Evolutionary conservation across 106 monocot genomes (phyloP).

Genomic region (Dioscorea alata): DNA sequence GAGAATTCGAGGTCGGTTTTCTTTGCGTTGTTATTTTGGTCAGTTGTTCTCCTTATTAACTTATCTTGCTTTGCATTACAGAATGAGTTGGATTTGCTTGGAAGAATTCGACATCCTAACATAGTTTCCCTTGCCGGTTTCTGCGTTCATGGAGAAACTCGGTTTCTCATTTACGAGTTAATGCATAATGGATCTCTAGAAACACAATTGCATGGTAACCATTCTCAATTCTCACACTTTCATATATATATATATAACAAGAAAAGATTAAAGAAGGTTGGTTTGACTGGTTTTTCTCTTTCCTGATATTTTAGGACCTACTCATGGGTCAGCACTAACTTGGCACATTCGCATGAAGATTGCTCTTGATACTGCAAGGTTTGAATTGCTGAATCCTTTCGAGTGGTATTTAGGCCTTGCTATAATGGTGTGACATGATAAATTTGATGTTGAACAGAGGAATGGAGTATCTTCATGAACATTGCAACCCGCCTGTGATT

Average conservation of each 20-base stretch:
- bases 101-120: conserved; percentile 81
- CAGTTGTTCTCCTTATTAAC: neutral
- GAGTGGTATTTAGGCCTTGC: too few relatives aligned
- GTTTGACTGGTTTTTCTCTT: neutral
- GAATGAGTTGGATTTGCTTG: conserved; percentile 85
- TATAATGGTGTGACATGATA: too few relatives aligned
- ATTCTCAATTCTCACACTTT: neutral
- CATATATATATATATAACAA: neutral
- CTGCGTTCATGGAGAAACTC: conserved; percentile 46
- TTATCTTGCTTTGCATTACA: conserved; percentile 18
- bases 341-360: conserved; percentile 98
- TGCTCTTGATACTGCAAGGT: conserved; percentile 94
- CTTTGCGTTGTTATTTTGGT: too few relatives aligned
- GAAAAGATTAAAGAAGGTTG: too few relatives aligned
- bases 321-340: conserved; percentile 59
- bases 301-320: conserved; percentile 28
- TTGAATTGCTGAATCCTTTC: neutral
- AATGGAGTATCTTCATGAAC: conserved; percentile 90
- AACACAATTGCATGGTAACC: conserved; percentile 72
- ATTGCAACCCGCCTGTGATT: conserved; percentile 69
- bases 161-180: conserved; percentile 80
- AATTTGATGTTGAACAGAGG: conserved; percentile 43
- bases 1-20: conserved; percentile 65
- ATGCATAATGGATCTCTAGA: conserved; percentile 90
- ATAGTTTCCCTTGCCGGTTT: conserved; percentile 83